These are phyloP conservation scores for Xerocomellus chrysenteron DNA, from an alignment of 768 basidiomycete genomes.

Conservation along the genomic window DNA sequence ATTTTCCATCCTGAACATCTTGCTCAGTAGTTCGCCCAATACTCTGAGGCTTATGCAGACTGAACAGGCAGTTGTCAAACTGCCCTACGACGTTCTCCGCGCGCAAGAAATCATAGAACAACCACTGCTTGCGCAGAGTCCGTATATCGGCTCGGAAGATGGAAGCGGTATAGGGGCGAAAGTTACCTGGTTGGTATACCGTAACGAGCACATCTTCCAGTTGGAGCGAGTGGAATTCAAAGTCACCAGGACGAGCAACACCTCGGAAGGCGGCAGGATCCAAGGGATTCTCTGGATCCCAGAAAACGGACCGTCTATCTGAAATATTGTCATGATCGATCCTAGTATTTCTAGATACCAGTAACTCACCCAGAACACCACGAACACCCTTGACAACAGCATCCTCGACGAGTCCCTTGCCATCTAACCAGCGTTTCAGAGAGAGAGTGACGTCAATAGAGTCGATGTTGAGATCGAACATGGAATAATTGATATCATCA, in stretches of 20 bases:
- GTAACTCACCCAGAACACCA: slow-evolving; percentile 76
- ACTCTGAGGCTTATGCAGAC: slow-evolving; percentile 93
- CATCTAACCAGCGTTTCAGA: slow-evolving; percentile 89
- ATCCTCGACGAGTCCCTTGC: slow-evolving; percentile 88
- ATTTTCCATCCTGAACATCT: slow-evolving; percentile 78
- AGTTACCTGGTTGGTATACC: slow-evolving; percentile 89
- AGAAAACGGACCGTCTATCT: slow-evolving; percentile 87
- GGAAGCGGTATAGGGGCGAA: slow-evolving; percentile 88
- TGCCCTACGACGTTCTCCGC: slow-evolving; percentile 97
- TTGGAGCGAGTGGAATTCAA: slow-evolving; percentile 85
- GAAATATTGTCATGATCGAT: not conserved
- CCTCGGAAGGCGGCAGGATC: slow-evolving; percentile 84
- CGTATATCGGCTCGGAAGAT: slow-evolving; percentile 92
- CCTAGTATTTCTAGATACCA: not conserved
- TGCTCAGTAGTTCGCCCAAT: slow-evolving; percentile 88
- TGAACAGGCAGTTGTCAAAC: slow-evolving; percentile 96
- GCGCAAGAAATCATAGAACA: slow-evolving; percentile 88
- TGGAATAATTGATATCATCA: slow-evolving; percentile 74
- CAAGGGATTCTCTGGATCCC: slow-evolving; percentile 79
- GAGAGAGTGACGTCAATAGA: slow-evolving; percentile 95
- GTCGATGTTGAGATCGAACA: slow-evolving; percentile 92
- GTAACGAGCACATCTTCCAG: slow-evolving; percentile 93
- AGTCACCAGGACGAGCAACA: slow-evolving; percentile 73
- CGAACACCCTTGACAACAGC: slow-evolving; percentile 93
- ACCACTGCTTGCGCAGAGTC: slow-evolving; percentile 85